These are phyloP conservation scores for Geoglossum glabrum DNA, from an alignment of 495 filamentous ascomycete species.

Conservation along the genomic window DNA sequence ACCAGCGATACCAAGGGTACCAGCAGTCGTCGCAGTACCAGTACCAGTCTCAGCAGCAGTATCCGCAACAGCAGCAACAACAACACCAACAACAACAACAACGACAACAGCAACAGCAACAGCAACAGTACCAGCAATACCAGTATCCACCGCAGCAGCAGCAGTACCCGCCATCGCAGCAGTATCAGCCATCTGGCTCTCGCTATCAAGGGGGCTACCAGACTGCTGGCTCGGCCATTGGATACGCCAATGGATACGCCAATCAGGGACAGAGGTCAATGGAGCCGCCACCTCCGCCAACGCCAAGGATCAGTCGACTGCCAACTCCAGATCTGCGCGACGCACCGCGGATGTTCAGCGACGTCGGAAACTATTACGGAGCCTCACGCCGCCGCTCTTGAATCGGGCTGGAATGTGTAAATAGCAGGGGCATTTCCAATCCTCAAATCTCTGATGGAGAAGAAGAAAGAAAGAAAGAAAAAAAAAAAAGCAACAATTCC, in stretches of 20 bases:
- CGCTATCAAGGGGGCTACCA: background rate
- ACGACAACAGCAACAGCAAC: background rate
- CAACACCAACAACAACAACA: background rate
- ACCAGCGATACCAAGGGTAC: background rate
- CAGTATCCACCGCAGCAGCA: background rate
- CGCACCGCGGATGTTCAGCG: background rate
- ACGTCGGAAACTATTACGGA: background rate
- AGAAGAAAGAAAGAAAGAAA: background rate
- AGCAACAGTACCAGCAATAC: background rate
- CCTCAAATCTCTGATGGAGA: background rate
- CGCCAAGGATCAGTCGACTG: background rate
- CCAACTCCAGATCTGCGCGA: background rate
- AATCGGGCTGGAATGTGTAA: background rate
- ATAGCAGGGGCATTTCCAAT: background rate
- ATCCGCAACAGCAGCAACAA: background rate
- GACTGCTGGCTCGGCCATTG: background rate
- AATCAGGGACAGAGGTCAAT: background rate
- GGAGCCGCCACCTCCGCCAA: background rate
- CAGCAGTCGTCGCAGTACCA: background rate
- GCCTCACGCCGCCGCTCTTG: background rate
- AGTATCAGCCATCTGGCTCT: background rate
- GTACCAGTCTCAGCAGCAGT: background rate
- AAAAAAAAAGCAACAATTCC: too few relatives aligned
- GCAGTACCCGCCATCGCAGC: background rate
- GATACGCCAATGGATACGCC: background rate